A percentile compares a stretch with the other conserved stretches of the same genome.
Conservation (phyloP, 305 asterid species). For the Plantago rigida region DNA sequence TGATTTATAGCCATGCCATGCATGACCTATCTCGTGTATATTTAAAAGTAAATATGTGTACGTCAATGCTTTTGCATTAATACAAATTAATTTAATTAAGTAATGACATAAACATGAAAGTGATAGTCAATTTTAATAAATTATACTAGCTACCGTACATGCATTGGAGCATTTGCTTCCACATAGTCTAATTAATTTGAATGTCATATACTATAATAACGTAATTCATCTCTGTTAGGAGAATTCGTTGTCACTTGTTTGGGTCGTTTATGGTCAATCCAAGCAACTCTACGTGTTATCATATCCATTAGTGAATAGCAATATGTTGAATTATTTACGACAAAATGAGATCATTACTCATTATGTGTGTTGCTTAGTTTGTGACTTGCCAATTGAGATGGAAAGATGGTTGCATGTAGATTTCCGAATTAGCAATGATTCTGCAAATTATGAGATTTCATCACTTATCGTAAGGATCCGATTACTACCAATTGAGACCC, state of each 20-base stretch:
- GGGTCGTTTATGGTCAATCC: constrained; percentile 25
- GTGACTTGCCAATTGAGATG: too few species aligned
- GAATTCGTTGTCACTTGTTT: constrained; percentile 6
- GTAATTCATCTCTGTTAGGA: constrained; percentile 1
- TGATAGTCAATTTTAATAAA: background rate
- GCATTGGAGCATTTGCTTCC: background rate
- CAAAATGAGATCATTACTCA: background rate
- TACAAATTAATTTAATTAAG: background rate
- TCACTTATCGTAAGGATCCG: too few species aligned
- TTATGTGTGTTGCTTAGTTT: too few species aligned
- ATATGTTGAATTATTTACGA: background rate
- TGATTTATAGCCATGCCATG: too few species aligned
- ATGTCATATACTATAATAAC: background rate
- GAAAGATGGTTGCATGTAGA: too few species aligned
- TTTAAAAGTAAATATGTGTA: background rate
- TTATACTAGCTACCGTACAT: background rate
- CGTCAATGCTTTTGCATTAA: background rate
- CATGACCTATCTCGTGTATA: too few species aligned
- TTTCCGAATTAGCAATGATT: too few species aligned
- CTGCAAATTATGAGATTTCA: too few species aligned
- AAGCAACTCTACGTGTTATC: constrained; percentile 17
- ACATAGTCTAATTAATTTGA: background rate
- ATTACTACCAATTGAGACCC: too few species aligned
- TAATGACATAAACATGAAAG: background rate
- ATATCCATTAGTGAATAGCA: background rate